phyloP scores from a whole-genome alignment of 345 rosid genomes.

The Barbarea vulgaris region DNA sequence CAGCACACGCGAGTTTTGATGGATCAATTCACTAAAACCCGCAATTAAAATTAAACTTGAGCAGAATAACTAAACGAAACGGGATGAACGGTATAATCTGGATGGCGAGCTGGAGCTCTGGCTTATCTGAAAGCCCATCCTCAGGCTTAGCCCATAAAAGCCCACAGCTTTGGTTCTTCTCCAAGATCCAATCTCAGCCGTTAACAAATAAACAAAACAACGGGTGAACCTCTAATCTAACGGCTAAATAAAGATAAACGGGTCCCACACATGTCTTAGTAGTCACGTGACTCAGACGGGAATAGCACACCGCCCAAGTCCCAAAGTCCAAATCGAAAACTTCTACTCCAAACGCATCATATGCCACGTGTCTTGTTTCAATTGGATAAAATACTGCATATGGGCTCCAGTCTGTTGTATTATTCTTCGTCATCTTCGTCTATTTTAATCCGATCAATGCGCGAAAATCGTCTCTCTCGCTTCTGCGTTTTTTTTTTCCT shows the following conservation, averaged over 20 bases:
- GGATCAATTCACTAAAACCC: too few relatives aligned
- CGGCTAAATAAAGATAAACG: too few relatives aligned
- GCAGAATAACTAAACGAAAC: too few relatives aligned
- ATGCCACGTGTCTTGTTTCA: constrained; percentile 35
- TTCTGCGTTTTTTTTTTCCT: constrained; percentile 3
- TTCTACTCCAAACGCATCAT: neutral
- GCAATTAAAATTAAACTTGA: too few relatives aligned
- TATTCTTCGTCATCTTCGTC: neutral
- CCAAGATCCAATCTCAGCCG: neutral
- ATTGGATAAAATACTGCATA: constrained; percentile 16
- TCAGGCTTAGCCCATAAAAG: neutral
- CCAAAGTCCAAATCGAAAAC: constrained; percentile 26
- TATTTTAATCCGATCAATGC: constrained; percentile 45
- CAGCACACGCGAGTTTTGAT: too few relatives aligned
- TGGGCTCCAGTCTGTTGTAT: constrained; percentile 12
- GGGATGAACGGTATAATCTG: too few relatives aligned
- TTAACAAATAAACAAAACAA: neutral
- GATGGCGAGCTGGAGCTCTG: neutral
- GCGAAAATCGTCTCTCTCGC: constrained; percentile 17
- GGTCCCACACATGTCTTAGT: too few relatives aligned
- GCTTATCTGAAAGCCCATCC: neutral
- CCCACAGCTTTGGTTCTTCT: neutral
- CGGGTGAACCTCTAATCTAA: too few relatives aligned
- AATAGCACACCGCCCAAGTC: too few relatives aligned
- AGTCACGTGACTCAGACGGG: too few relatives aligned